phyloP scores from a whole-genome alignment of 257 asterid genomes.

The Solanum pinnatisectum region DNA sequence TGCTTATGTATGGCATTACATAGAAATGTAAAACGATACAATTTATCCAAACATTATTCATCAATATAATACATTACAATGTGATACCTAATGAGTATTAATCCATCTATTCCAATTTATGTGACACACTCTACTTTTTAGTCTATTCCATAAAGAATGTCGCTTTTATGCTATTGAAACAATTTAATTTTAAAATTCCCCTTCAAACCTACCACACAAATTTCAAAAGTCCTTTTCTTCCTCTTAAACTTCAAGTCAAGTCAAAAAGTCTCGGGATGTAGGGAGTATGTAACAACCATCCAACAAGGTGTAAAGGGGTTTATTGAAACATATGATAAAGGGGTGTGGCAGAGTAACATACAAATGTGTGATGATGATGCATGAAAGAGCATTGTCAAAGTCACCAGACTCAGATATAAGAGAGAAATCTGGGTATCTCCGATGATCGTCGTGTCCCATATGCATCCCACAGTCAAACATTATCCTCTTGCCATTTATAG shows the following conservation, averaged over 20 bases:
- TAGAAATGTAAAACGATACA: neutral
- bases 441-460: conserved; percentile 68
- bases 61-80: neutral
- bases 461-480: conserved; percentile 99
- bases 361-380: conserved; percentile 83
- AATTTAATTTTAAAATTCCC: neutral
- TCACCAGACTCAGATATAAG: conserved; percentile 43
- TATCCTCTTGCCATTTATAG: conserved; percentile 66
- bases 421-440: conserved; percentile 71
- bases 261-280: neutral
- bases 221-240: neutral
- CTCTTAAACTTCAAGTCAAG: neutral
- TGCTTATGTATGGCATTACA: neutral
- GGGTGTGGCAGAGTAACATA: neutral
- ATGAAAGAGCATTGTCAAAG: conserved; percentile 50
- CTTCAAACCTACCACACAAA: neutral
- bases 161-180: neutral
- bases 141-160: neutral
- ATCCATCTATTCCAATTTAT: neutral
- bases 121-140: neutral
- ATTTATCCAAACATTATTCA: neutral
- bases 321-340: neutral
- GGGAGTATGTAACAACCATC: neutral
- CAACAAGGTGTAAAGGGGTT: neutral
- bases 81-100: neutral